Evolutionary conservation across 805 yeast species (phyloP), one percentile per base, ranked within the genome.

Genomic region (Cephaloascus fragrans): DNA sequence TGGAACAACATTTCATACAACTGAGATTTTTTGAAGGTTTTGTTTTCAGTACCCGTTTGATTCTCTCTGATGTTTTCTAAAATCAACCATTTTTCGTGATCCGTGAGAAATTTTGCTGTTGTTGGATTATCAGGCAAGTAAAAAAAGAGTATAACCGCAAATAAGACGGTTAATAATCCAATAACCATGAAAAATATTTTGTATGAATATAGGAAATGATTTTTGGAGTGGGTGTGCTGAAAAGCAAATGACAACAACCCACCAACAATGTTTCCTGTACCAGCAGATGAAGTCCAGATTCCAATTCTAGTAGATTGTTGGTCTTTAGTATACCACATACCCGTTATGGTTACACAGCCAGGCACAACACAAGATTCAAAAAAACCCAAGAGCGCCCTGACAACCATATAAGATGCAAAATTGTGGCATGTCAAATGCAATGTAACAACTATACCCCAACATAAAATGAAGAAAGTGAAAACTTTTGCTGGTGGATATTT

Each of bases 271-370:
- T 63, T 64, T 32, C 69, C 69, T 3, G 64, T 51, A 15, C 83
- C 82, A 1, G 79, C 76, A 56, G 68, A 74, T n/a, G 73, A 59
- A 3, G 76, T 73, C 76, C 78, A 72, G 34, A 64, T 61, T 4
- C 79, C 79, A 34, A 75, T 73, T 50, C 79, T 59, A 23, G 63
- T 59, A 32, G 69, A 57, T 49, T 73, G 79, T 43, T 75, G 79
- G 3, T 61, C 50, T 40, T 69, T 70, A 31, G 71, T 69, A 57
- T 76, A 80, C 58, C 76, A 80, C 81, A 76, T 76, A 19, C 81
- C 72, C 31, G 79, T 73, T 34, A 79, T 65, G 19, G 77, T 59
- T 39, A 76, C 66, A 37, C 75, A 65, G 0, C 80, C 77, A 1
- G 79, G 78, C 1, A 79, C 73, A 34, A 76, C 62, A 2, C 75